Evolutionary conservation across 2,329 filamentous ascomycete genomes (phyloP).

Genomic region (Hypoxylon sp.): DNA sequence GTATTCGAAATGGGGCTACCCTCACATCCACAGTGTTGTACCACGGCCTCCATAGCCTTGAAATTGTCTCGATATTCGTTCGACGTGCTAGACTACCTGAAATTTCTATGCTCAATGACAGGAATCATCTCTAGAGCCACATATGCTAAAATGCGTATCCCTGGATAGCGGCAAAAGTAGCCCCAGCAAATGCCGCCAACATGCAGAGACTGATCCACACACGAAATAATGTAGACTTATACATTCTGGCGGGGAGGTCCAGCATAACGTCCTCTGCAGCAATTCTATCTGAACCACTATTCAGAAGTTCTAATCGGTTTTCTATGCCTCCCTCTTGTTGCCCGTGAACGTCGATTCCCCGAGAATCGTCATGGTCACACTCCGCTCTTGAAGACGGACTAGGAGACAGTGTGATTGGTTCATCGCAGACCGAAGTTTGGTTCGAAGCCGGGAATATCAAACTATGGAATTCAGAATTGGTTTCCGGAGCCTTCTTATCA

Average conservation of each 20-base stretch:
- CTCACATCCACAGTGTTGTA: too few relatives aligned
- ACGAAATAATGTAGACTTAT: slow-evolving; percentile 6
- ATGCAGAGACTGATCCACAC: slow-evolving; percentile 8
- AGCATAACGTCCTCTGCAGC: not conserved
- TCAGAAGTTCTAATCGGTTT: not conserved
- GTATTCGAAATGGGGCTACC: too few relatives aligned
- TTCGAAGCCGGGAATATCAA: not conserved
- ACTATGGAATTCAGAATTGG: not conserved
- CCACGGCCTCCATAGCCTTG: too few relatives aligned
- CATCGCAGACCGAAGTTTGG: not conserved
- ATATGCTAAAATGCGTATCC: slow-evolving; percentile 1
- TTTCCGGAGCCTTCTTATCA: not conserved
- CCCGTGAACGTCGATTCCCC: not conserved
- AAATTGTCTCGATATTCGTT: too few relatives aligned
- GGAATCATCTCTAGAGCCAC: not conserved
- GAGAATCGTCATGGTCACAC: not conserved
- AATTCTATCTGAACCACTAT: not conserved
- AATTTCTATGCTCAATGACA: not conserved
- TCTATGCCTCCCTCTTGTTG: slow-evolving; percentile 15
- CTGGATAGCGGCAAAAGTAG: slow-evolving; percentile 9
- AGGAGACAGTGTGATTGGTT: not conserved
- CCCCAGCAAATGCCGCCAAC: not conserved
- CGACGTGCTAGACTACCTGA: too few relatives aligned
- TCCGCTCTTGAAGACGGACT: not conserved
- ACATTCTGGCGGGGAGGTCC: not conserved